A percentile compares a stretch with the other conserved stretches of the same genome.
phyloP scores from a whole-genome alignment of 306 rosid species.

The Prunus armeniaca region DNA sequence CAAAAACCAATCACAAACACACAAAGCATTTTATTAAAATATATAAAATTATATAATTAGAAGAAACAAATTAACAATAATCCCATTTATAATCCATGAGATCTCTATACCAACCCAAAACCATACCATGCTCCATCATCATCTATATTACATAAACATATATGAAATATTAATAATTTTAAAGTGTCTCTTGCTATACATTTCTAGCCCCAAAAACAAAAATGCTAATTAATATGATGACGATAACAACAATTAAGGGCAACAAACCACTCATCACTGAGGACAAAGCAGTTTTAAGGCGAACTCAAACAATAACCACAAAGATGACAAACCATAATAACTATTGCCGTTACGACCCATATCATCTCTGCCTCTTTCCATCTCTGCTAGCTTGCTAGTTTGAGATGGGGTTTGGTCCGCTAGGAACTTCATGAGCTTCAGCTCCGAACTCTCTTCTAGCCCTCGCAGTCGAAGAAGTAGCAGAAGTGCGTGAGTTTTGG shows the following conservation, averaged over 20 bases:
- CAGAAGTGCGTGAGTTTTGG: conserved; percentile 6
- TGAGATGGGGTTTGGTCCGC: conserved; percentile 95
- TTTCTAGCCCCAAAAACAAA: conserved; percentile 38
- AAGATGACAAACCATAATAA: conserved; percentile 44
- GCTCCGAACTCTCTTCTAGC: conserved; percentile 50
- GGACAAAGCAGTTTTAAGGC: conserved; percentile 46
- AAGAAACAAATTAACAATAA: neutral
- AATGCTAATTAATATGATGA: conserved; percentile 37
- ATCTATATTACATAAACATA: conserved; percentile 37
- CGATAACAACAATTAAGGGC: conserved; percentile 30
- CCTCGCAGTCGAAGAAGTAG: conserved; percentile 26
- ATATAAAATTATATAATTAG: neutral
- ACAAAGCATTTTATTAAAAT: neutral
- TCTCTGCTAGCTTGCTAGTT: conserved; percentile 37
- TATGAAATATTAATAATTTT: conserved; percentile 25
- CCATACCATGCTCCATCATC: conserved; percentile 19
- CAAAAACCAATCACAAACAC: neutral
- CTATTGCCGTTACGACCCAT: conserved; percentile 26
- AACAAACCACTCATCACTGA: conserved; percentile 47
- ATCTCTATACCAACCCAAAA: conserved; percentile 14
- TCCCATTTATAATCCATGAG: neutral
- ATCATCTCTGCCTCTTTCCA: conserved; percentile 29
- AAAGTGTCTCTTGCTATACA: conserved; percentile 69
- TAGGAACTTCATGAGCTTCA: conserved; percentile 92
- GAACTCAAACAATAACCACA: conserved; percentile 35